Evolutionary conservation across 139 green algal genomes (phyloP), one percentile per base, ranked within the genome.

Genomic region (Closterium sp.): DNA sequence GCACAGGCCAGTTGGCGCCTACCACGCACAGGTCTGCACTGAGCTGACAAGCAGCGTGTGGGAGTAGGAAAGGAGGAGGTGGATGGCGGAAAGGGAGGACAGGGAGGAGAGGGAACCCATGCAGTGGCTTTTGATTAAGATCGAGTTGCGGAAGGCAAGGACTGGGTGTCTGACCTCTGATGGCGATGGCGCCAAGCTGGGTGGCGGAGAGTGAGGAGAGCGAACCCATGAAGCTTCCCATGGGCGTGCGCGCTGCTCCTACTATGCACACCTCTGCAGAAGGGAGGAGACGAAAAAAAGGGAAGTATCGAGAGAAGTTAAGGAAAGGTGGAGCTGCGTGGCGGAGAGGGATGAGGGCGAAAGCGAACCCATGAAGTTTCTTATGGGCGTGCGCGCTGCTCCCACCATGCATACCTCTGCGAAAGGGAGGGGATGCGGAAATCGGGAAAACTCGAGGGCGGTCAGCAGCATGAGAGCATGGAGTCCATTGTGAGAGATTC

Each of bases 301-400:
- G 17, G 17, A 27, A 79, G 17, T 13, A 13, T 9, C 38, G 38
- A 79, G 62, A 24, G 62, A 79, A 13, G 62, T 24, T 27, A 24
- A 79, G 5, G 42, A 62, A 62, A 62, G n/a, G n/a, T n/a, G n/a
- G n/a, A 79, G 62, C 62, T 79, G 62, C 2, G 62, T 79, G 62
- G 62, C 62, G 62, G 62, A 79, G 62, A 70, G 90, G 0, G 89
- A 86, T 0, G 95, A 94, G 13, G n/a, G n/a, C n/a, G n/a, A n/a
- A n/a, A 99, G 93, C 0, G 92, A 86, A 19, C 97, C 97, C 87
- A 96, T 94, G 34, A 99, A 97, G 10, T 88, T 89, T 1, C 97
- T 97, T 89, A 97, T 95, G 0, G 97, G 97, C 9, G 97, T 99
- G 21, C 97, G 90, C 0, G 93, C 96, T 0, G 94, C 96, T 3